phyloP scores from a whole-genome alignment of 192 early-diverging fungal genomes.

The Mortierella antarctica region DNA sequence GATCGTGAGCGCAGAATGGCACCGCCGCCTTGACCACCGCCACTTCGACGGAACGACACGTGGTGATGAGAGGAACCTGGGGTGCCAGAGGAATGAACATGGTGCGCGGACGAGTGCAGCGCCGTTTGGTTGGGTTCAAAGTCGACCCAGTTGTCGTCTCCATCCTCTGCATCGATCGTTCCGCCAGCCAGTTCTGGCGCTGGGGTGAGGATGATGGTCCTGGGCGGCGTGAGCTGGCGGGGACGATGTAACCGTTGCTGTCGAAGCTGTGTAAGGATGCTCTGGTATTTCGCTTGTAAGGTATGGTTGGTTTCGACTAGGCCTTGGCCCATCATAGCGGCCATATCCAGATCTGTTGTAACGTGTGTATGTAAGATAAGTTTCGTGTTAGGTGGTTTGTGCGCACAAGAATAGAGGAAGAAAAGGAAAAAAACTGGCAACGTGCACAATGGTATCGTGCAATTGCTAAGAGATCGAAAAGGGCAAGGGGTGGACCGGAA shows the following conservation, averaged over 20 bases:
- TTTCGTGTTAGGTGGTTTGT: too few relatives aligned
- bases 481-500: too few relatives aligned
- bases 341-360: constrained; percentile 22
- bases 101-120: not conserved
- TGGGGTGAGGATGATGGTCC: constrained; percentile 34
- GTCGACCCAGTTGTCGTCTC: constrained; percentile 51
- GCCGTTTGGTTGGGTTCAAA: constrained; percentile 26
- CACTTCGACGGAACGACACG: constrained; percentile 22
- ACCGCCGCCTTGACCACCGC: not conserved
- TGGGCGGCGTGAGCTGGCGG: constrained; percentile 29
- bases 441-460: too few relatives aligned
- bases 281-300: constrained; percentile 34
- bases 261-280: constrained; percentile 28
- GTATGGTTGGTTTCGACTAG: constrained; percentile 24
- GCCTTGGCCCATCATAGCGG: constrained; percentile 38
- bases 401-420: too few relatives aligned
- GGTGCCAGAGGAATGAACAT: not conserved
- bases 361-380: too few relatives aligned
- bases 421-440: too few relatives aligned
- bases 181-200: constrained; percentile 15
- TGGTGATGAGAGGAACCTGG: not conserved
- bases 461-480: too few relatives aligned
- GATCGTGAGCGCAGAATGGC: constrained; percentile 23
- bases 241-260: constrained; percentile 38
- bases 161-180: constrained; percentile 8